Conservation (phyloP, 202 grass and related monocot genomes). For the Panicum hallii region DNA sequence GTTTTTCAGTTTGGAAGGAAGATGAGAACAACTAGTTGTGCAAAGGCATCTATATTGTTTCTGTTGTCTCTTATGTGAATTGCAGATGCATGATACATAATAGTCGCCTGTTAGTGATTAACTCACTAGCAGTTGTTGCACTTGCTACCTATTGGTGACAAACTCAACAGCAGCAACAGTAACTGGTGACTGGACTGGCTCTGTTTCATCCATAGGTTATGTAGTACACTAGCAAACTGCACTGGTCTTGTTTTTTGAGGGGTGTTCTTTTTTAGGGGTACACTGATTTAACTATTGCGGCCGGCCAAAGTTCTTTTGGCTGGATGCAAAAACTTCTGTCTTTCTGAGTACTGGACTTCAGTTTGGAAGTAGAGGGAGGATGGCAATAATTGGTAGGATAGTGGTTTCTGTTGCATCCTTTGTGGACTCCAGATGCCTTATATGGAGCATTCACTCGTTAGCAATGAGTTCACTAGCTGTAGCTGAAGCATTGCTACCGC, state of each 20-base stretch:
- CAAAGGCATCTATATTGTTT: not conserved
- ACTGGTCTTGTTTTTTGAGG: not conserved
- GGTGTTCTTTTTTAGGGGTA: no score
- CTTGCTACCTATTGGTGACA: not conserved
- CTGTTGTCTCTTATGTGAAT: not conserved
- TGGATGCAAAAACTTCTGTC: conserved; percentile 3
- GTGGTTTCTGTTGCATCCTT: not conserved
- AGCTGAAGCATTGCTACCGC: not conserved
- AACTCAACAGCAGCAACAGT: not conserved
- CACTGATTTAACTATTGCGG: not conserved
- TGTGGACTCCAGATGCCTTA: not conserved
- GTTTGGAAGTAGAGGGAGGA: not conserved
- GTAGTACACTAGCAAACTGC: not conserved
- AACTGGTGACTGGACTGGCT: not conserved
- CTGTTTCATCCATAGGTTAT: not conserved
- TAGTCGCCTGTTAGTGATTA: not conserved
- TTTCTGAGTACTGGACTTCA: not conserved
- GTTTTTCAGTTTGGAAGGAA: not conserved
- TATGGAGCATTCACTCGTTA: not conserved
- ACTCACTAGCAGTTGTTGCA: not conserved
- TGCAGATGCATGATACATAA: not conserved
- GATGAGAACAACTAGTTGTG: not conserved
- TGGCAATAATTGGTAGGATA: not conserved
- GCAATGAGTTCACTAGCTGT: not conserved
- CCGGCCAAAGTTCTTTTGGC: not conserved